Evolutionary conservation across 1,284 basidiomycete species (phyloP), one percentile per base, ranked within the genome.

Genomic region (Sporisorium graminicola): DNA sequence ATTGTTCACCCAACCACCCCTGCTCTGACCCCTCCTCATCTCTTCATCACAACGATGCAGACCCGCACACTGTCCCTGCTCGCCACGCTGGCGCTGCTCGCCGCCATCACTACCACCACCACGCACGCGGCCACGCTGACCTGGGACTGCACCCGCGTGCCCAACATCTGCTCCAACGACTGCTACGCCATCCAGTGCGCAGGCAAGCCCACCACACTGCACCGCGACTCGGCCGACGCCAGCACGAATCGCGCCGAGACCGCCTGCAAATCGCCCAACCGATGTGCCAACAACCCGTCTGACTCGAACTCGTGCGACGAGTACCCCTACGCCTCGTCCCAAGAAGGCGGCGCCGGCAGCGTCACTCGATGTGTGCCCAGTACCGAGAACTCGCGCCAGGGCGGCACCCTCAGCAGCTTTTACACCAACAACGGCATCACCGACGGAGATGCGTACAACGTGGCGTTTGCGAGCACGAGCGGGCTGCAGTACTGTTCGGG

Each of bases 141-240:
- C 16, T 79, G 78, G 64, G 78, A 79, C 37, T 79, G 77, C 65
- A 60, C 74, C 0, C 74, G 74, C 27, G 66, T 80, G 14, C 79
- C 79, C 49, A 81, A 80, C 72, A 81, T 81, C 65, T 81, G 79
- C 62, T 66, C 62, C 13, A 81, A 81, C 57, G 67, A 73, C 57
- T 71, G 70, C 58, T 79, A 65, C 57, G 79, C 77, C 20, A 79
- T 81, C 49, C 67, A 71, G 26, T 81, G 79, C 42, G 46, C 58
- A 13, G 65, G 65, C 42, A 76, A 74, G 40, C 78, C 78, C 18
- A 68, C 75, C 20, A 62, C 58, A n/a, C 72, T 81, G 10, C 74
- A 80, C 51, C 71, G 79, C 29, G 75, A 81, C 57, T 70, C 65
- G 5, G 60, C 65, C 53, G 47, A 76, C 27, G 71, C 78, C 2